Evolutionary conservation across 495 filamentous ascomycete species (phyloP).

Genomic region (Penicillium longicatenatum): DNA sequence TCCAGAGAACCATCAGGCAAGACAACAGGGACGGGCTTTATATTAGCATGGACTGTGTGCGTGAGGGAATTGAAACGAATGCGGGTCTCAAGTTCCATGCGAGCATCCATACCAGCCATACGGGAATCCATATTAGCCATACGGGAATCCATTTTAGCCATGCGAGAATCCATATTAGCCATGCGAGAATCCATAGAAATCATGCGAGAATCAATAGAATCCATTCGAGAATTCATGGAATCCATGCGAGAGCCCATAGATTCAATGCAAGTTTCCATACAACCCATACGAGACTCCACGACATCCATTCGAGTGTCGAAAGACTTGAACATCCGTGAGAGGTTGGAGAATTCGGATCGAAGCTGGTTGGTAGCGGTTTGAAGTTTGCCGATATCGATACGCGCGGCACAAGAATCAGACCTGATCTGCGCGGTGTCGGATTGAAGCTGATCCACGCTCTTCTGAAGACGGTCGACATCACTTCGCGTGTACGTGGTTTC

Average conservation of each 20-base stretch:
- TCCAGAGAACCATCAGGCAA: constrained; percentile 37
- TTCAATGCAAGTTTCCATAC: constrained; percentile 7
- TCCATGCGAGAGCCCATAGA: constrained; percentile 15
- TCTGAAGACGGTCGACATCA: constrained; percentile 43
- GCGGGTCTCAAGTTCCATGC: constrained; percentile 33
- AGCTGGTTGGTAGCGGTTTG: constrained; percentile 39
- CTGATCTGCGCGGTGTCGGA: constrained; percentile 36
- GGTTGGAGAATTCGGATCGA: constrained; percentile 21
- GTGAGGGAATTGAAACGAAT: constrained; percentile 47
- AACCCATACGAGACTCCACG: constrained; percentile 24
- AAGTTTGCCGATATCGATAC: constrained; percentile 43
- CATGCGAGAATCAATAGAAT: constrained; percentile 17
- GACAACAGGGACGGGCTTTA: constrained; percentile 39
- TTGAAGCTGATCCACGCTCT: constrained; percentile 43
- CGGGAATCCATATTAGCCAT: constrained; percentile 1
- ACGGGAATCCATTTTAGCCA: neutral
- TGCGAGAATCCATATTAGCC: constrained; percentile 5
- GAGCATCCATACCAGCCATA: constrained; percentile 18
- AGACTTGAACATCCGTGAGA: constrained; percentile 8
- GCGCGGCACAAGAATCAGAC: constrained; percentile 37
- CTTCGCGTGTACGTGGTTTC: constrained; percentile 43
- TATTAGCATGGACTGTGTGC: constrained; percentile 39
- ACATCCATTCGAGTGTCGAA: constrained; percentile 20
- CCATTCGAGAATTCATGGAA: constrained; percentile 12
- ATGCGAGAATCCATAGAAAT: neutral